Evolutionary conservation across 768 basidiomycete genomes (phyloP).

Genomic region (Cantharellus anzutake): DNA sequence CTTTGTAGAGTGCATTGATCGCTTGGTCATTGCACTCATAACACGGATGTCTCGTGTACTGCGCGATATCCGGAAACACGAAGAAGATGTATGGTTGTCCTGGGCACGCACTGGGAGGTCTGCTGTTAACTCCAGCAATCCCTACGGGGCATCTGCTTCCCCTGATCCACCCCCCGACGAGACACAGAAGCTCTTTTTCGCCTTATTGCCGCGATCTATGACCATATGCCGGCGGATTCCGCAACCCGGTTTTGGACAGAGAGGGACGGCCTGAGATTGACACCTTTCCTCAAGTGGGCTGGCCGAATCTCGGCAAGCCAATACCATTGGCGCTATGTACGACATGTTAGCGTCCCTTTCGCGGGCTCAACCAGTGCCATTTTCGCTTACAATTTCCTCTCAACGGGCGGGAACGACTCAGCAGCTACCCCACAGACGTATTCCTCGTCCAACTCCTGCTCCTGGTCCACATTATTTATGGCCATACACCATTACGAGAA

Average conservation of each 20-base stretch:
- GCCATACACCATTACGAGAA: conserved; percentile 57
- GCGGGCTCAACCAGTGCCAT: conserved; percentile 68
- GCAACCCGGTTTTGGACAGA: conserved; percentile 73
- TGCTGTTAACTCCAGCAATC: background rate
- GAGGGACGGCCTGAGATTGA: conserved; percentile 32
- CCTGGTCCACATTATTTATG: conserved; percentile 62
- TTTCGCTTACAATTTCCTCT: conserved; percentile 76
- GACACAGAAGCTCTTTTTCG: conserved; percentile 73
- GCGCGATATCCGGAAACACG: conserved; percentile 53
- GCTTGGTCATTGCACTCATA: conserved; percentile 38
- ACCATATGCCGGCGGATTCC: conserved; percentile 49
- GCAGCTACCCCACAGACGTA: conserved; percentile 21
- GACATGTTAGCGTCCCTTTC: conserved; percentile 78
- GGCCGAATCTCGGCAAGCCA: conserved; percentile 52
- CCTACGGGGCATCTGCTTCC: conserved; percentile 9
- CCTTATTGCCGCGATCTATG: conserved; percentile 67
- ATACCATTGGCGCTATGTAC: conserved; percentile 62
- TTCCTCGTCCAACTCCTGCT: conserved; percentile 31
- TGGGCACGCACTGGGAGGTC: conserved; percentile 42
- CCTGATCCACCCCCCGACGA: conserved; percentile 39
- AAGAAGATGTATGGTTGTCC: conserved; percentile 66
- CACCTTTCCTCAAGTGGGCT: conserved; percentile 77
- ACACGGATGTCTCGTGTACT: conserved; percentile 16
- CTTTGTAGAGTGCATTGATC: conserved; percentile 48
- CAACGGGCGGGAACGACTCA: conserved; percentile 45